Base-by-base conservation (phyloP, 768 basidiomycete genomes). In the Coprinellus micaceus region DNA sequence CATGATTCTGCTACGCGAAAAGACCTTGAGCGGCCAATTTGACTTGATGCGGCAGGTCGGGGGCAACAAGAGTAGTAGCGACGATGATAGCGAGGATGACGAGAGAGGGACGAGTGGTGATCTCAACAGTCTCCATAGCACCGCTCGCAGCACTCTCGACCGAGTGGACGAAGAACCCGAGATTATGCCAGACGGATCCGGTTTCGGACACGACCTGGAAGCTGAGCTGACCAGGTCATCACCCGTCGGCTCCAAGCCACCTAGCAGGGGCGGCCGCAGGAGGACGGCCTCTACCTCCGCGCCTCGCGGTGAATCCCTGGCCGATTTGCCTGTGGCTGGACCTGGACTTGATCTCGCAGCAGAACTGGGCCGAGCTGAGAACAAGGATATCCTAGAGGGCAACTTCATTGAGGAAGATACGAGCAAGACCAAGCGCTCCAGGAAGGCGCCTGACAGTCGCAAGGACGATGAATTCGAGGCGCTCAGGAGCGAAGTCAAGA, bases 1-100 rank as follows among this genome's bases (percentile, higher is more conserved):
- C 74, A 93, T 96, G 82, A 91, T 95, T 59, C 80, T 99, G 37
- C 74, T 98, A 24, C 79, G 91, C 59, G 95, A 98, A 73, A 87
- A 83, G 75, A 98, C 97, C 0, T 71, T 98, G 43, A 94, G 80
- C 61, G 96, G 96, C 3, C 89, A 91, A 63, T 91, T 89, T 67
- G 87, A 92, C 67, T 74, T 91, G 59, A 75, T 85, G 67, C 84
- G 78, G 63, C 83, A 86, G 69, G 85, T 88, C 30, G 83, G 82
- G 40, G 80, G 74, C 43, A 72, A 70, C n/a, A 69, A 66, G 44
- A 57, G 58, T 13, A 69, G 69, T 19, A 71, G 67, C 39, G 69
- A 75, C 26, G 71, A 74, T 12, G 70, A 73, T 7, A 78, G 76
- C 1, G 75, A 74, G 11, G 76, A 75, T 30, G 70, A 73, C 29